These are phyloP conservation scores for Suhomyces wounanorum DNA, from an alignment of 1,139 yeast genomes.

Conservation along the genomic window DNA sequence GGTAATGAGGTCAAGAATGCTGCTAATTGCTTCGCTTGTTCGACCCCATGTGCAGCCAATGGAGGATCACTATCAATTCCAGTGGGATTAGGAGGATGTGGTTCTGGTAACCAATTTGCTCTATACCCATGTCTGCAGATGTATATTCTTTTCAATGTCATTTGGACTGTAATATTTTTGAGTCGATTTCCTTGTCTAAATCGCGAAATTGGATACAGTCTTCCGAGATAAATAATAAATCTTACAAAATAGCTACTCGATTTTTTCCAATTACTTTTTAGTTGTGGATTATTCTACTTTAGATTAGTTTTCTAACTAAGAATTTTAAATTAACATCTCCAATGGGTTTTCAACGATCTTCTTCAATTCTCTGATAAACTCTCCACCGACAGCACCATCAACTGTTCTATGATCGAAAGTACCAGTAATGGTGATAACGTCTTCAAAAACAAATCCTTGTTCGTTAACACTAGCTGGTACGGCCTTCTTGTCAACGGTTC, in stretches of 20 bases:
- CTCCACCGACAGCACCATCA: constrained; percentile 98
- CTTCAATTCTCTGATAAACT: constrained; percentile 91
- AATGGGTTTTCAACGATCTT: constrained; percentile 92
- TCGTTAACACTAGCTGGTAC: constrained; percentile 90
- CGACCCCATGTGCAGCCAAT: constrained; percentile 75
- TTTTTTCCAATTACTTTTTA: background rate
- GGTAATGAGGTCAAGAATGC: constrained; percentile 44
- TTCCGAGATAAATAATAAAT: background rate
- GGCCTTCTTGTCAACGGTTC: constrained; percentile 90
- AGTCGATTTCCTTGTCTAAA: background rate
- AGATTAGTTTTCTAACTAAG: constrained; percentile 1
- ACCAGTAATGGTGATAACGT: constrained; percentile 88
- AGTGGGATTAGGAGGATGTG: constrained; percentile 75
- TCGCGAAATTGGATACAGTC: background rate
- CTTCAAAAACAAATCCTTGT: constrained; percentile 89
- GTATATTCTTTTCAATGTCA: constrained; percentile 49
- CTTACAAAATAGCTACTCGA: background rate
- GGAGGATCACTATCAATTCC: constrained; percentile 84
- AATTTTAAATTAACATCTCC: constrained; percentile 73
- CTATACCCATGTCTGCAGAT: constrained; percentile 76
- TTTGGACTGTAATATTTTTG: constrained; percentile 18
- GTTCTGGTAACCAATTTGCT: constrained; percentile 79
- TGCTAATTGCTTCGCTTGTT: constrained; percentile 77
- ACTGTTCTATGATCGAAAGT: constrained; percentile 97
- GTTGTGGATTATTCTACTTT: background rate